These are phyloP conservation scores for Sclerotinia glacialis DNA, from an alignment of 2,329 filamentous ascomycete genomes.

Conservation along the genomic window DNA sequence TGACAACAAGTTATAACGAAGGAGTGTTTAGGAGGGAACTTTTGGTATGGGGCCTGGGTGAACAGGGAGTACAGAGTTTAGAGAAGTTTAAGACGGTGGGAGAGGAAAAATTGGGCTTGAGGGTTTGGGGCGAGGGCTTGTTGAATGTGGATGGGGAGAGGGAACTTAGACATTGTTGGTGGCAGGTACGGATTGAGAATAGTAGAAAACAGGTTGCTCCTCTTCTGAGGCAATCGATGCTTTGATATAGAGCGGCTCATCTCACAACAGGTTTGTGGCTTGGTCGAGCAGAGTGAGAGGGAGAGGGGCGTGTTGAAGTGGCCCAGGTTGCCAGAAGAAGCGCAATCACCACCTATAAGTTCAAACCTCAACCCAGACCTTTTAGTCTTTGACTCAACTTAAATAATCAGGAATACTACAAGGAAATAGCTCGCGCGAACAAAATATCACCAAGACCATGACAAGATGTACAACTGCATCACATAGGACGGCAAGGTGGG, in stretches of 20 bases:
- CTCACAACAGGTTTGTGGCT: no score
- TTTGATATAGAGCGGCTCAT: not conserved
- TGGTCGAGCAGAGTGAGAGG: not conserved
- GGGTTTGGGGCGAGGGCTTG: conserved; percentile 50
- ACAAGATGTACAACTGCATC: not conserved
- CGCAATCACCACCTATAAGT: no score
- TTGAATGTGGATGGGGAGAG: conserved; percentile 37
- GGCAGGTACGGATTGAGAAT: conserved; percentile 58
- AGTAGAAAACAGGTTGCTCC: conserved; percentile 70
- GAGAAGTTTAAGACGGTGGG: conserved; percentile 52
- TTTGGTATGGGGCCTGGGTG: conserved; percentile 61
- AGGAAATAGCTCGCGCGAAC: not conserved
- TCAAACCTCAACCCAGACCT: no score
- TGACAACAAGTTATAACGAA: conserved; percentile 61
- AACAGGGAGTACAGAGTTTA: conserved; percentile 49
- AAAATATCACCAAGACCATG: not conserved
- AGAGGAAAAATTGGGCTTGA: conserved; percentile 53
- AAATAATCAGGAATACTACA: no score
- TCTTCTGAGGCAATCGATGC: conserved; percentile 54
- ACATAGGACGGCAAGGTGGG: not conserved
- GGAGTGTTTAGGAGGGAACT: conserved; percentile 64
- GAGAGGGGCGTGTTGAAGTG: not conserved
- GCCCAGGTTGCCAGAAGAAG: not conserved
- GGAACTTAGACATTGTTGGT: conserved; percentile 61
- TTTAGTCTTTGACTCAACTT: not conserved